Evolutionary conservation across 164 flowering plant genomes (phyloP).

Genomic region (Piper betle): DNA sequence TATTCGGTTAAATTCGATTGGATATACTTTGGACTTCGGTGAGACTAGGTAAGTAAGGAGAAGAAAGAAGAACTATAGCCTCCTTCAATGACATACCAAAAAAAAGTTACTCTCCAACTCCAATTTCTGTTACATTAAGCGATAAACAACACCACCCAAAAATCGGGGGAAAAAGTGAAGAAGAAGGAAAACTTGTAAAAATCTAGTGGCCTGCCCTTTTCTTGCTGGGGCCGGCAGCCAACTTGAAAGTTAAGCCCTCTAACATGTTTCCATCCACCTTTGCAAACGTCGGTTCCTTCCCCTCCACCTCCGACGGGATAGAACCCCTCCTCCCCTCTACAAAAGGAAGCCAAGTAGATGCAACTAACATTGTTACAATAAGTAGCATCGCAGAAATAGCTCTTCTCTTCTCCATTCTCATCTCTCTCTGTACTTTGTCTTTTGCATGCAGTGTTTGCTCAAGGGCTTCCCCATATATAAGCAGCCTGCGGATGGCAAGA

Average conservation of each 20-base stretch:
- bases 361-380: background rate
- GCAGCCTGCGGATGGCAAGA: background rate
- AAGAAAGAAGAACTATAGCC: too few species aligned
- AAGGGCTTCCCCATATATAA: background rate
- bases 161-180: background rate
- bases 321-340: background rate
- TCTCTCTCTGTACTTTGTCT: background rate
- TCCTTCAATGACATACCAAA: too few species aligned
- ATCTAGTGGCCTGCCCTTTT: slow-evolving; percentile 42
- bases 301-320: background rate
- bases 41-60: too few species aligned
- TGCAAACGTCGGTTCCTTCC: background rate
- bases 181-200: too few species aligned
- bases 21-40: too few species aligned
- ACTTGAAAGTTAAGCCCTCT: slow-evolving; percentile 14
- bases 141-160: background rate
- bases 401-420: background rate
- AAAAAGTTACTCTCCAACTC: too few species aligned
- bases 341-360: background rate
- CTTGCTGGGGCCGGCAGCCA: slow-evolving; percentile 51
- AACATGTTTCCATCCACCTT: background rate
- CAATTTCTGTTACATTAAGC: background rate
- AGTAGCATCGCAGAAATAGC: background rate
- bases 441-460: background rate
- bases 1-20: too few species aligned